Base-by-base conservation (phyloP, 768 basidiomycete genomes). In the Hygrocybe coccinea region DNA sequence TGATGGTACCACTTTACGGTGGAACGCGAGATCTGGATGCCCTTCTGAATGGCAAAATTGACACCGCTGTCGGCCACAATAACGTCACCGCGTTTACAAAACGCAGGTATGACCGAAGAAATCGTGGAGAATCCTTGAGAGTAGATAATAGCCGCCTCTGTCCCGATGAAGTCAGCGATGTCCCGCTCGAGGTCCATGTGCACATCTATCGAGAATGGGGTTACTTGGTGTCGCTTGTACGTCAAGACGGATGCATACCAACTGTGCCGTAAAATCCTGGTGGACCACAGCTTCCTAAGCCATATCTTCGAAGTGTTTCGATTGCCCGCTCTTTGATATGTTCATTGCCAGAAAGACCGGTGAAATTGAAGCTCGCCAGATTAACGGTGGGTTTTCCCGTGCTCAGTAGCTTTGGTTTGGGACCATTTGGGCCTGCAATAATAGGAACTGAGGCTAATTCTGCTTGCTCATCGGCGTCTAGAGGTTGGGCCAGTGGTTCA, bases 41-140 rank as follows among this genome's bases (percentile, higher is more conserved):
- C 97, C 71, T 94, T 95, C 69, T 97, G 95, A 53, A 97, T 90
- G 14, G 91, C 85, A 69, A 98, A 93, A 71, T 90, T 95, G 62
- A 94, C 86, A n/a, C 86, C 83, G n/a, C 92, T 85, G 70, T 99
- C 95, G 3, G 93, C 94, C n/a, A 99, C 90, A 64, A 99, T 95
- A 65, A 99, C 84, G 65, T 99, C 95, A 1, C 94, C 95, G 58
- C 95, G 85, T 69, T 99, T 98, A 78, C 89, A 91, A 72, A 98
- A 99, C 1, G 97, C 91, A 0, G 97, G 92, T 57, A 98, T 97
- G 64, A 95, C 92, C 14, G 93, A 95, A 3, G 90, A 85, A 60
- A 92, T 84, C 54, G 93, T 92, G 8, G 91, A 84, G 70, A 95
- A 97, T 11, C 86, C 87, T 73, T 98, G 95, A 1, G 94, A 87